Evolutionary conservation across 1,284 basidiomycete species (phyloP), one percentile per base, ranked within the genome.

Genomic region (Moesziomyces antarcticus): DNA sequence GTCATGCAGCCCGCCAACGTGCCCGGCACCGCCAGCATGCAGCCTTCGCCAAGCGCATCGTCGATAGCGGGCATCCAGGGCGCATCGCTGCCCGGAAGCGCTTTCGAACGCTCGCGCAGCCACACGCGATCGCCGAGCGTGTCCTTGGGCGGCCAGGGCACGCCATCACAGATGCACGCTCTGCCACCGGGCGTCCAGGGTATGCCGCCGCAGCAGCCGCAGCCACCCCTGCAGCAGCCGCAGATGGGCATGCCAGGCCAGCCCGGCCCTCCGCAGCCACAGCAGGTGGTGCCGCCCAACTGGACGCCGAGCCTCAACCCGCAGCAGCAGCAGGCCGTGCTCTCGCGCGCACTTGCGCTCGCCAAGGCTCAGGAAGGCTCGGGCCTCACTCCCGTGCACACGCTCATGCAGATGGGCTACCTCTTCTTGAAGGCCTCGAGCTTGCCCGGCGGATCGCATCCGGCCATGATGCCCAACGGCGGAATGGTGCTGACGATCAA

Each of bases 371-470:
- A 78, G 48, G 68, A 74, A 33, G 64, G 68, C 8, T 59, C 77
- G 0, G 59, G 61, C 11, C 61, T 73, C 40, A 77, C 77, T 14
- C 74, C 79, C 7, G 68, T 77, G 5, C 75, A 79, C 35, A 74
- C 78, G 18, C 58, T 82, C 9, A 65, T 75, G 60, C 76, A 80
- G 56, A 71, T 80, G 70, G 81, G 81, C 46, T 82, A 73, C 43
- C 70, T 82, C 42, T 81, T 78, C 62, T 59, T 82, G 41, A 79
- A 78, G 47, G 73, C 70, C 11, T 65, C 73, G n/a, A 77, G 74
- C 43, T 49, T 74, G 46, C 78, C 78, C 5, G 66, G 69, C 7
- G 66, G 62, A 11, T 75, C 70, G 21, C 72, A 71, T 44, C 60
- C 65, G 0, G 22, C 72, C 13, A 69, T 64, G 64, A 72, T 72